Conservation (phyloP, 768 basidiomycete species). For the Suillus spraguei region DNA sequence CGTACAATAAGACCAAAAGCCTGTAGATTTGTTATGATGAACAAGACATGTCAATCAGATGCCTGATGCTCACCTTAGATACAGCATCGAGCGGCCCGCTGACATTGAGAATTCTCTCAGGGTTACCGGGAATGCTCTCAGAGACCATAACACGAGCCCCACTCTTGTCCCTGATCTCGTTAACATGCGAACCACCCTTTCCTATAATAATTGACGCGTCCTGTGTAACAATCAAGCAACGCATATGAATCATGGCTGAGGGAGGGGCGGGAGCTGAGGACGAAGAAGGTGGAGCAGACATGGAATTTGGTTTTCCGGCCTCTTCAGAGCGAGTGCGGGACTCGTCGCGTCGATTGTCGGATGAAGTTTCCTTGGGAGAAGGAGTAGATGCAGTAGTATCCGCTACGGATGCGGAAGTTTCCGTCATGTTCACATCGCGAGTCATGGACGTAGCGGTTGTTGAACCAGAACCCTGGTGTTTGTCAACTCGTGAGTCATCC, state of each 20-base stretch:
- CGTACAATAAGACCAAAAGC: conserved; percentile 99
- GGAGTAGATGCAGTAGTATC: conserved; percentile 58
- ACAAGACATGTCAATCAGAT: conserved; percentile 6
- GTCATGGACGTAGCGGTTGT: conserved; percentile 39
- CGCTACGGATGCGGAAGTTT: conserved; percentile 39
- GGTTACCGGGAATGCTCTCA: conserved; percentile 98
- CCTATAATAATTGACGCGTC: conserved; percentile 99
- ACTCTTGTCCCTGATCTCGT: conserved; percentile 97
- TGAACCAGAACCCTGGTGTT: conserved; percentile 48
- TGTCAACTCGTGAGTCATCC: conserved; percentile 59
- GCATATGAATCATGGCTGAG: conserved; percentile 92
- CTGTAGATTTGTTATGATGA: conserved; percentile 41
- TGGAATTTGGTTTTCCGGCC: conserved; percentile 43
- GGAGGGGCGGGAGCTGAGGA: conserved; percentile 54
- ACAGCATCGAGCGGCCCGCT: conserved; percentile 98
- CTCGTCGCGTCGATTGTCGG: conserved; percentile 46
- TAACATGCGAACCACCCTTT: conserved; percentile 93
- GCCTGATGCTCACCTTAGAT: conserved; percentile 73
- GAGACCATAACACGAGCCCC: conserved; percentile 96
- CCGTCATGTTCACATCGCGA: conserved; percentile 69
- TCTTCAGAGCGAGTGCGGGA: conserved; percentile 37
- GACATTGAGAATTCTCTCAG: conserved; percentile 97
- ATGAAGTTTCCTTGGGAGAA: conserved; percentile 50
- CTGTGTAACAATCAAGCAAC: conserved; percentile 97
- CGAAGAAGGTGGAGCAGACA: conserved; percentile 52